A percentile compares a stretch with the other conserved stretches of the same genome.
phyloP scores from a whole-genome alignment of 2,329 filamentous ascomycete species.

The Scortechinia acanthostroma region DNA sequence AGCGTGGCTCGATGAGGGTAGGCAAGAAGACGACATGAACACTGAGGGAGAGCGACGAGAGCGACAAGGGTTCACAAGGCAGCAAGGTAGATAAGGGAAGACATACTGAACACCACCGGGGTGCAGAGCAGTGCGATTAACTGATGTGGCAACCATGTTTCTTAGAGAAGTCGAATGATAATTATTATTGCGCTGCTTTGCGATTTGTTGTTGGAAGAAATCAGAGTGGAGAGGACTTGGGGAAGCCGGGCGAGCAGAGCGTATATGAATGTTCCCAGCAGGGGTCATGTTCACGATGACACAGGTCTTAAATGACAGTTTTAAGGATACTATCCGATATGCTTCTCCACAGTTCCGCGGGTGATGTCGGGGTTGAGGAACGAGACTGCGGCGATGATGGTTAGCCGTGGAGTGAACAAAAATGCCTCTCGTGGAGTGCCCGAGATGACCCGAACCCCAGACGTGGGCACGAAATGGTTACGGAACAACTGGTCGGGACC shows the following conservation, averaged over 20 bases:
- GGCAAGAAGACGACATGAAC: background rate
- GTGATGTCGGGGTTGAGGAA: slow-evolving; percentile 22
- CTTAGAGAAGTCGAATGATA: slow-evolving; percentile 49
- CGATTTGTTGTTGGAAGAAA: slow-evolving; percentile 47
- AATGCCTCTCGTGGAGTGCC: no score
- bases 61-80: no score
- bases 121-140: slow-evolving; percentile 91
- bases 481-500: no score
- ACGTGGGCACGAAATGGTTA: slow-evolving; percentile 1
- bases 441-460: background rate
- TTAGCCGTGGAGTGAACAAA: background rate
- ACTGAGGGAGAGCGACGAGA: background rate
- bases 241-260: slow-evolving; percentile 25
- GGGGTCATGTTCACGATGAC: slow-evolving; percentile 15
- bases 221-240: slow-evolving; percentile 39
- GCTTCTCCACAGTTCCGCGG: slow-evolving; percentile 28
- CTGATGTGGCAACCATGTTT: slow-evolving; percentile 24
- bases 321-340: no score
- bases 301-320: no score
- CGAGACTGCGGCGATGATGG: slow-evolving; percentile 5
- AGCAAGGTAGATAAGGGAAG: slow-evolving; percentile 6
- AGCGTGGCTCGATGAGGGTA: slow-evolving; percentile 6
- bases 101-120: slow-evolving; percentile 84
- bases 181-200: slow-evolving; percentile 47
- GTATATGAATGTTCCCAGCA: slow-evolving; percentile 30